A percentile compares a stretch with the other conserved stretches of the same genome.
Conservation (phyloP, 2,329 filamentous ascomycete genomes). For the Fusarium falciforme region DNA sequence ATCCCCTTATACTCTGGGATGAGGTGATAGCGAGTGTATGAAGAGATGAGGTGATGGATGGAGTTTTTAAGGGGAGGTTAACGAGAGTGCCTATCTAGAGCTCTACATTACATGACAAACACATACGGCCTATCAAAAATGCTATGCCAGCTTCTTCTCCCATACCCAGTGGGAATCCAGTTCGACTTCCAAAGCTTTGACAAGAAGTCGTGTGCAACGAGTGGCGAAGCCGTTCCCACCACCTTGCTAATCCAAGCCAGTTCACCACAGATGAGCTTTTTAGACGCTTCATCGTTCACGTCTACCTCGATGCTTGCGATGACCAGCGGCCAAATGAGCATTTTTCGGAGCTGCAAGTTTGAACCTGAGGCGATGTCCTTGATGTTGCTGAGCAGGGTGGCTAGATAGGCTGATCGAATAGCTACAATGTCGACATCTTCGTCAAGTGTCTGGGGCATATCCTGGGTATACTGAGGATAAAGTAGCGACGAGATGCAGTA, state of each 20-base stretch:
- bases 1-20: not conserved
- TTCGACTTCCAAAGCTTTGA: constrained; percentile 25
- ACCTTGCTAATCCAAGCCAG: constrained; percentile 31
- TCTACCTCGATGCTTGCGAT: constrained; percentile 39
- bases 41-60: not conserved
- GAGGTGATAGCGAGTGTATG: not conserved
- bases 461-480: not conserved
- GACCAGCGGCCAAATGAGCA: constrained; percentile 41
- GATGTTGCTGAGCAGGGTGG: constrained; percentile 9
- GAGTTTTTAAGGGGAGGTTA: not conserved
- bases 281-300: constrained; percentile 13
- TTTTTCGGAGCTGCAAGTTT: constrained; percentile 18
- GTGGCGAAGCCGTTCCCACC: constrained; percentile 31
- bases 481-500: constrained; percentile 31
- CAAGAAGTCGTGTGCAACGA: constrained; percentile 31
- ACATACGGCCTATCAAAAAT: not conserved
- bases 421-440: not conserved
- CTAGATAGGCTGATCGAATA: not conserved
- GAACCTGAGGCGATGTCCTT: constrained; percentile 2
- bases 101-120: not conserved
- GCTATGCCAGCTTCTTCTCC: not conserved
- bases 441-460: not conserved
- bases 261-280: constrained; percentile 24
- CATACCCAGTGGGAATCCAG: not conserved
- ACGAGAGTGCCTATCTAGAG: not conserved